Evolutionary conservation across 495 filamentous ascomycete genomes (phyloP).

Genomic region (Penicillium cinerascens): DNA sequence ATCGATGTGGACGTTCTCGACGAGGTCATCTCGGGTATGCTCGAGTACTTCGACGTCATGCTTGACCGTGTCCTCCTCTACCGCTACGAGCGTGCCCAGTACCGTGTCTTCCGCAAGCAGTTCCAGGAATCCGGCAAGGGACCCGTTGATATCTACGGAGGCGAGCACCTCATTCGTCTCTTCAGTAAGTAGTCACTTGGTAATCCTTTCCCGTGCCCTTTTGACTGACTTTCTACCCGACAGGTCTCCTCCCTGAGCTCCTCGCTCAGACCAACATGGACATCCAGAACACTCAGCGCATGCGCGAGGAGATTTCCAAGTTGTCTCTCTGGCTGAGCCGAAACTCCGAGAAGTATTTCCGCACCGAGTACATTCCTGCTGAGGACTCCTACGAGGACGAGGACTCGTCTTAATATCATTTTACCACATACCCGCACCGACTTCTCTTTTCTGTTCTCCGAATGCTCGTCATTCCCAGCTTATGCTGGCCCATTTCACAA

Average conservation of each 20-base stretch:
- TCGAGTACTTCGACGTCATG: slow-evolving; percentile 86
- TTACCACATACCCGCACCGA: neutral
- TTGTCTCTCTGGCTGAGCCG: slow-evolving; percentile 77
- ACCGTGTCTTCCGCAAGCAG: slow-evolving; percentile 62
- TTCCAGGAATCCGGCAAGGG: slow-evolving; percentile 59
- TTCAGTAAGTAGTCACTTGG: slow-evolving; percentile 60
- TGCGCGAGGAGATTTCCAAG: slow-evolving; percentile 81
- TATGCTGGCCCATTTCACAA: neutral
- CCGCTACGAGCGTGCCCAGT: slow-evolving; percentile 85
- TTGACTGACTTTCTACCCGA: neutral
- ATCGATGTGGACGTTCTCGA: slow-evolving; percentile 80
- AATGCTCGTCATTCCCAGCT: neutral
- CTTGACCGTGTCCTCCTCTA: slow-evolving; percentile 88
- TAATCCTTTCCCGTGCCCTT: neutral
- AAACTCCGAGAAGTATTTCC: slow-evolving; percentile 71
- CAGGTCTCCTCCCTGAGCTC: slow-evolving; percentile 88
- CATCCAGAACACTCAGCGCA: slow-evolving; percentile 74
- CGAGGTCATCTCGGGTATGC: slow-evolving; percentile 77
- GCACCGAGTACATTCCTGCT: slow-evolving; percentile 67
- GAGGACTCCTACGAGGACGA: slow-evolving; percentile 40
- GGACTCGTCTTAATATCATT: neutral
- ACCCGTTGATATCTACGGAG: slow-evolving; percentile 79
- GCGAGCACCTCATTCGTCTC: slow-evolving; percentile 83
- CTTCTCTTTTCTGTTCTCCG: neutral
- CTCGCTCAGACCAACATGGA: slow-evolving; percentile 99